phyloP scores from a whole-genome alignment of 208 protist genomes.

The Crithidia expoeki region DNA sequence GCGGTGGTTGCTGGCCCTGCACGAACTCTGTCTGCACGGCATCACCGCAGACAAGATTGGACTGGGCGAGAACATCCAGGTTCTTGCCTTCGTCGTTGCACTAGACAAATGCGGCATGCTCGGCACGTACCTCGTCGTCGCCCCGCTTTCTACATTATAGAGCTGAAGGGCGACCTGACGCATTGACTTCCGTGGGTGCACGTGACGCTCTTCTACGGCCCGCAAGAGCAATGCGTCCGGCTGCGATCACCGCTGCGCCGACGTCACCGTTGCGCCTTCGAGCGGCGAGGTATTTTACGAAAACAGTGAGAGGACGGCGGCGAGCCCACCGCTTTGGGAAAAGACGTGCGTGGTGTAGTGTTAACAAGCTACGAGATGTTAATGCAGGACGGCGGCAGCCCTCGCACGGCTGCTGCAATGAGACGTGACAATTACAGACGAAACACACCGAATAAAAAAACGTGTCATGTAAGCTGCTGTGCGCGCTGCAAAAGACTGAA shows the following conservation, averaged over 20 bases:
- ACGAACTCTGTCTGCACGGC: slow-evolving; percentile 68
- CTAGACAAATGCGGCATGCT: slow-evolving; percentile 66
- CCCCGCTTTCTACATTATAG: slow-evolving; percentile 88
- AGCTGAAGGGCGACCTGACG: slow-evolving; percentile 92
- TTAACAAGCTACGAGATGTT: slow-evolving; percentile 96
- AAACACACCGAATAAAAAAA: slow-evolving; percentile 96
- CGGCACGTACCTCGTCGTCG: slow-evolving; percentile 90
- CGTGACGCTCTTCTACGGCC: slow-evolving; percentile 67
- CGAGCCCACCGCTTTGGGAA: slow-evolving; percentile 19
- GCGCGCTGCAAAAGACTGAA: slow-evolving; percentile 93
- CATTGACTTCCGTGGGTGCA: slow-evolving; percentile 86
- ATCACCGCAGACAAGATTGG: slow-evolving; percentile 97
- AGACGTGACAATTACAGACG: slow-evolving; percentile 88
- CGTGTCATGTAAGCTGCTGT: slow-evolving; percentile 81
- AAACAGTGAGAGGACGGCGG: slow-evolving; percentile 38
- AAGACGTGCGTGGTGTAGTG: slow-evolving; percentile 57
- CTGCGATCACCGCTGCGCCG: slow-evolving; percentile 58
- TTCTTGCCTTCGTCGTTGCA: slow-evolving; percentile 85
- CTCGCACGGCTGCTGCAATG: slow-evolving; percentile 40
- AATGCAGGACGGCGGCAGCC: slow-evolving; percentile 44
- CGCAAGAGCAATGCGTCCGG: slow-evolving; percentile 24
- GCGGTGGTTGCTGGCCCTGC: slow-evolving; percentile 95
- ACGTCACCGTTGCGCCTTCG: slow-evolving; percentile 42
- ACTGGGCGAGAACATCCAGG: slow-evolving; percentile 97
- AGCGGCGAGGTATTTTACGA: slow-evolving; percentile 46